Evolutionary conservation across 23 red algal genomes (phyloP).

Genomic region (Chondrus crispus): DNA sequence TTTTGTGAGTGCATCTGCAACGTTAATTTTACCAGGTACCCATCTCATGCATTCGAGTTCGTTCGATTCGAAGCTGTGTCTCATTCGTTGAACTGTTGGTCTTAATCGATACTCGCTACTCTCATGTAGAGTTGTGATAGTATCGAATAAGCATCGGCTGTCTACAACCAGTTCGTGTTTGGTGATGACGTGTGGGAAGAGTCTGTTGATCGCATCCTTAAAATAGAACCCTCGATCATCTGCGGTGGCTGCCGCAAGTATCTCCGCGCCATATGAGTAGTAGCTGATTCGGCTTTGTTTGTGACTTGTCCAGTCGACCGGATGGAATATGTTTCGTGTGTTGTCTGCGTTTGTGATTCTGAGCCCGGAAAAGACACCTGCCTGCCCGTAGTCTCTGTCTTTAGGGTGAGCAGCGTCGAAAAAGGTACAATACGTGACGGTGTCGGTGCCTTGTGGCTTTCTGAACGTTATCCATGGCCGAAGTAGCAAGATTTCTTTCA

Average conservation of each 20-base stretch:
- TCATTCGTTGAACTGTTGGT: not conserved
- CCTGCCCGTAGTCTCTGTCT: not conserved
- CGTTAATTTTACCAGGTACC: not conserved
- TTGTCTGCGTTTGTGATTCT: not conserved
- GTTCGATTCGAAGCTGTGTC: not conserved
- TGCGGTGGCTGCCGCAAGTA: not conserved
- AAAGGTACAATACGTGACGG: not conserved
- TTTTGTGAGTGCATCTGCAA: not conserved
- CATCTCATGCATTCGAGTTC: not conserved
- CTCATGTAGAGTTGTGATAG: not conserved
- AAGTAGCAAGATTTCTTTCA: not conserved
- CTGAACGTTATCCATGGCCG: not conserved
- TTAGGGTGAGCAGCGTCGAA: not conserved
- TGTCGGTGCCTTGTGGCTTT: not conserved
- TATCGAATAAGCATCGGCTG: not conserved
- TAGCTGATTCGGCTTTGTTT: not conserved
- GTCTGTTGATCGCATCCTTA: not conserved
- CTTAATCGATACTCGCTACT: not conserved
- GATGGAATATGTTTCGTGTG: not conserved
- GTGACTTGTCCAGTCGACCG: not conserved
- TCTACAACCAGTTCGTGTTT: not conserved
- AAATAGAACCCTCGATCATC: not conserved
- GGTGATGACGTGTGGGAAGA: not conserved
- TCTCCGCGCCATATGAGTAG: not conserved
- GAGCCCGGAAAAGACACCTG: not conserved